These are phyloP conservation scores for Penicillium freii DNA, from an alignment of 2,329 filamentous ascomycete species.

Conservation along the genomic window DNA sequence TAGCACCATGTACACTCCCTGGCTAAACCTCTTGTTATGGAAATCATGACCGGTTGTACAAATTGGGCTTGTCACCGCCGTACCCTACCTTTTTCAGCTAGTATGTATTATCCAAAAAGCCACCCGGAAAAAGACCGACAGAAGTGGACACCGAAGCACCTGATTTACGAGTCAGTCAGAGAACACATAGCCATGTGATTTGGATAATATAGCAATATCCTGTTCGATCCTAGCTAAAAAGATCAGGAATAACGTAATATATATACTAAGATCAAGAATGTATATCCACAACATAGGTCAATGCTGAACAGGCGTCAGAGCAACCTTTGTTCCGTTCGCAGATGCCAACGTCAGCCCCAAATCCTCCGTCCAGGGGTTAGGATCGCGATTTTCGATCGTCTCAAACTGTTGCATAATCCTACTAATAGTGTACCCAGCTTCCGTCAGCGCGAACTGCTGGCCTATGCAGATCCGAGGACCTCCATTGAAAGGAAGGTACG, in stretches of 20 bases:
- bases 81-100: not conserved
- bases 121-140: not conserved
- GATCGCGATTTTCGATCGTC: constrained; percentile 28
- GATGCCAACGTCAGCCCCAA: constrained; percentile 23
- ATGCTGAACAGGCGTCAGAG: constrained; percentile 9
- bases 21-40: not conserved
- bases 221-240: not conserved
- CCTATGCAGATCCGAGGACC: constrained; percentile 36
- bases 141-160: not conserved
- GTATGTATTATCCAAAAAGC: not conserved
- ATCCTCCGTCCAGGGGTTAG: constrained; percentile 28
- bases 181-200: not conserved
- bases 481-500: constrained; percentile 37
- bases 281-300: not conserved
- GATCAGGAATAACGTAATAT: too few species aligned
- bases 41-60: not conserved
- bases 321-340: constrained; percentile 23
- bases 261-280: too few species aligned
- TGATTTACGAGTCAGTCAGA: not conserved
- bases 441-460: constrained; percentile 38
- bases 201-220: too few species aligned
- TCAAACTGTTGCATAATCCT: constrained; percentile 35
- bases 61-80: not conserved
- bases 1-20: not conserved
- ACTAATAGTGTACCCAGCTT: constrained; percentile 37